Evolutionary conservation across 305 asterid species (phyloP).

Genomic region (Fraxinus ornus): DNA sequence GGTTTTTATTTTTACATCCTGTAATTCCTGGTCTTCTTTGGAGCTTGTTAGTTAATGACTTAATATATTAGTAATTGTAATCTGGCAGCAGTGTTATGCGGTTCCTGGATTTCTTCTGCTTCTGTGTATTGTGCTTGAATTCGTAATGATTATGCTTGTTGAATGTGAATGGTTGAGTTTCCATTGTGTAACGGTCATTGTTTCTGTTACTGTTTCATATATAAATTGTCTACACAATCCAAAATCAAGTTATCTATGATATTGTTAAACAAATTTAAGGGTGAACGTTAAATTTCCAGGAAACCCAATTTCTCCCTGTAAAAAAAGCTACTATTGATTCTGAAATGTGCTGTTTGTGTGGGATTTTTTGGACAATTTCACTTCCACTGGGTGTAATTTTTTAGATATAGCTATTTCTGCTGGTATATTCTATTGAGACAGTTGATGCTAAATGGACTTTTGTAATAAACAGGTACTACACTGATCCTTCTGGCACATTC

Average conservation of each 20-base stretch:
- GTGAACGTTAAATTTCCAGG: neutral
- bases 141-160: neutral
- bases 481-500: slow-evolving; percentile 93
- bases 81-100: neutral
- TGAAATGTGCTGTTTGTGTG: neutral
- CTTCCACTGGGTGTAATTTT: neutral
- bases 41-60: neutral
- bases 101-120: neutral
- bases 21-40: neutral
- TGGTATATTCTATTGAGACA: neutral
- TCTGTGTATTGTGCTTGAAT: neutral
- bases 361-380: neutral
- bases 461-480: slow-evolving; percentile 57
- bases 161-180: neutral
- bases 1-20: neutral
- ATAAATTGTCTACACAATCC: neutral
- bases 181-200: neutral
- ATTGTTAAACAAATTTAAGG: neutral
- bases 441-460: slow-evolving; percentile 6
- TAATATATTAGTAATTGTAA: neutral
- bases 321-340: neutral
- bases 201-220: neutral
- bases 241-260: neutral
- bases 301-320: neutral
- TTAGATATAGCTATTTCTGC: neutral